phyloP scores from a whole-genome alignment of 2,329 filamentous ascomycete genomes.

The Verticillium nonalfalfae region DNA sequence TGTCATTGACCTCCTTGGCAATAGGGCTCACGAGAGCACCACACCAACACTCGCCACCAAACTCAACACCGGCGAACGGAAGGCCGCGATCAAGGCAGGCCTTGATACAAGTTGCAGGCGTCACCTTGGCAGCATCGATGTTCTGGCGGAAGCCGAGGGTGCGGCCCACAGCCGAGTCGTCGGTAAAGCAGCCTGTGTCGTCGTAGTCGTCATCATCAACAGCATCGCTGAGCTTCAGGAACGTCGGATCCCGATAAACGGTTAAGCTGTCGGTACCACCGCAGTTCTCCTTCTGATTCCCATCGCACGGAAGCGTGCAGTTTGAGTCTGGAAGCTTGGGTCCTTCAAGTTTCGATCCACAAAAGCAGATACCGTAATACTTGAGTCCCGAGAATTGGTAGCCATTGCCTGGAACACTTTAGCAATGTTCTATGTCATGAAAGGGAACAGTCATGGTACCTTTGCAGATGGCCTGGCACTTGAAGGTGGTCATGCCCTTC shows the following conservation, averaged over 20 bases:
- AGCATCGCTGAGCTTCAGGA: slow-evolving; percentile 24
- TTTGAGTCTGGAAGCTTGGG: slow-evolving; percentile 43
- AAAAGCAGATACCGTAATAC: slow-evolving; percentile 48
- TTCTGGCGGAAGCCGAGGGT: slow-evolving; percentile 37
- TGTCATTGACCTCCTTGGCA: slow-evolving; percentile 24
- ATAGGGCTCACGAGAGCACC: slow-evolving; percentile 45
- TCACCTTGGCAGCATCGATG: slow-evolving; percentile 29
- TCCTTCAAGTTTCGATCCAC: slow-evolving; percentile 42
- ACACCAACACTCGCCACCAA: slow-evolving; percentile 32
- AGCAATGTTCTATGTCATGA: neutral
- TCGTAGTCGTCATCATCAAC: slow-evolving; percentile 46
- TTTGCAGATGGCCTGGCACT: slow-evolving; percentile 42
- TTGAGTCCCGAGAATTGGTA: slow-evolving; percentile 44
- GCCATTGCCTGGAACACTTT: slow-evolving; percentile 30
- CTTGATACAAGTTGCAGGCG: slow-evolving; percentile 33
- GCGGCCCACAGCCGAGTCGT: slow-evolving; percentile 31
- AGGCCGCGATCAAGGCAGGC: slow-evolving; percentile 36
- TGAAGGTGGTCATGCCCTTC: slow-evolving; percentile 38
- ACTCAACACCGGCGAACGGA: slow-evolving; percentile 43
- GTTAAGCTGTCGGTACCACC: slow-evolving; percentile 41
- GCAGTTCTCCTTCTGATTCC: slow-evolving; percentile 35
- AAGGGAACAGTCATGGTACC: slow-evolving; percentile 17
- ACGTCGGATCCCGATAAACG: slow-evolving; percentile 42
- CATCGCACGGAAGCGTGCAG: slow-evolving; percentile 50
- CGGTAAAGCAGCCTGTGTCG: slow-evolving; percentile 56